Evolutionary conservation across 73 alveolate species (phyloP).

Genomic region (Uronychia binucleata): DNA sequence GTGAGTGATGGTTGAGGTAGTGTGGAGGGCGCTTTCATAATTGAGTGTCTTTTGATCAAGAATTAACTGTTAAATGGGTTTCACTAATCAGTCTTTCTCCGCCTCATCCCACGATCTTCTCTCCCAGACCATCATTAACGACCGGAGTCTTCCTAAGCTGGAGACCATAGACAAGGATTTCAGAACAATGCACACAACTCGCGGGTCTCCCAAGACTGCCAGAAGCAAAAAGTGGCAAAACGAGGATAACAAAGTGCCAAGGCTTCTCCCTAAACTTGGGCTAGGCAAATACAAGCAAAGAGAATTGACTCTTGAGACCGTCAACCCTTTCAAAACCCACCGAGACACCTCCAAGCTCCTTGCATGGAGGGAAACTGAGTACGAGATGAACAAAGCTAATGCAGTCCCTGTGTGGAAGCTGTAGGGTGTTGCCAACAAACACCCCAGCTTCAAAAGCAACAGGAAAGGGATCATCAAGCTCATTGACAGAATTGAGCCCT

Average conservation of each 20-base stretch:
- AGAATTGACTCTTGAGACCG: background rate
- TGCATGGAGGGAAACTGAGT: background rate
- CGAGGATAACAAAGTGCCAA: background rate
- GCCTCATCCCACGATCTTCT: background rate
- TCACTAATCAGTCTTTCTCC: background rate
- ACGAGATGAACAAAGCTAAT: background rate
- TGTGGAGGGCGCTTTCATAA: too few relatives aligned
- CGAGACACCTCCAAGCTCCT: background rate
- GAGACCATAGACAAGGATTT: background rate
- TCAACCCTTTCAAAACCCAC: background rate
- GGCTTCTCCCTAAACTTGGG: background rate
- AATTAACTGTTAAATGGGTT: background rate
- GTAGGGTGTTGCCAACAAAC: background rate
- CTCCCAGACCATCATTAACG: background rate
- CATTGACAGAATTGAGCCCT: background rate
- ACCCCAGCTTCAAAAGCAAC: background rate
- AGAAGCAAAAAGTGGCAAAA: background rate
- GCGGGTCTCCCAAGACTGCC: background rate
- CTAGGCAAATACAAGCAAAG: background rate
- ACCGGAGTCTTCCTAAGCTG: background rate
- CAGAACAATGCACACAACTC: background rate
- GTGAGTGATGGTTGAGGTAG: too few relatives aligned
- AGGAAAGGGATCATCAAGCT: background rate
- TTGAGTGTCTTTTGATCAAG: too few relatives aligned
- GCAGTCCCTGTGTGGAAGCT: background rate